Evolutionary conservation across 2,329 filamentous ascomycete species (phyloP), one percentile per base, ranked within the genome.

Genomic region (Verticillium dahliae): DNA sequence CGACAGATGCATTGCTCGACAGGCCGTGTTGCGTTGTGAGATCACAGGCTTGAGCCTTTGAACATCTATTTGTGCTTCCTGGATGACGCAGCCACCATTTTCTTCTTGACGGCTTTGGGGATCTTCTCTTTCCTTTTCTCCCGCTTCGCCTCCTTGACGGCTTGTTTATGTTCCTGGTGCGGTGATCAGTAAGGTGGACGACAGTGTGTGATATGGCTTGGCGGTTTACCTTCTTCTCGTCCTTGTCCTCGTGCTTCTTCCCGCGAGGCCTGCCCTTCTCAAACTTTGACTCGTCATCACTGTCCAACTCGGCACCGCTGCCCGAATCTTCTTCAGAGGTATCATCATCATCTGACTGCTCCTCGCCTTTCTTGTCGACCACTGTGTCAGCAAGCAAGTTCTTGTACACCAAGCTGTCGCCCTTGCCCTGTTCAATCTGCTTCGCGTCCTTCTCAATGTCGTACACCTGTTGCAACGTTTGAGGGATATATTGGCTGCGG

Each of bases 121-220:
- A 99, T 96, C 81, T 99, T 99, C 4, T 91, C 90, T 75, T 94
- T 91, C 63, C 95, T 82, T 80, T 96, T 92, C 75, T 97, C 93
- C 39, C 92, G 87, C 79, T 97, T 97, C 70, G 93, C 94, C 70
- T 97, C 94, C 78, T 98, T 99, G 67, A 97, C 90, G 1, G 90
- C 89, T 73, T 86, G 85, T 75, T 99, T 99, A 74, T 97, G 95
- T 66, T 74, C 72, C 79, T 83, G 61, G 35, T 41, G 9, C 11
- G 6, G 22, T 31, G 45, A 11, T 52, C 4, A 52, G 18, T 22
- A 52, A 1, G 18, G 45, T 27, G 18, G 10, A 14, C 39, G 15
- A 45, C 45, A 45, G 13, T 41, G 13, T 14, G 39, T 15, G 39
- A 4, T 2, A 52, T 5, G 45, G 1, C 15, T 52, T 52, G 45